Base-by-base conservation (phyloP, 192 early-diverging fungal genomes). In the Lobosporangium transversale region DNA sequence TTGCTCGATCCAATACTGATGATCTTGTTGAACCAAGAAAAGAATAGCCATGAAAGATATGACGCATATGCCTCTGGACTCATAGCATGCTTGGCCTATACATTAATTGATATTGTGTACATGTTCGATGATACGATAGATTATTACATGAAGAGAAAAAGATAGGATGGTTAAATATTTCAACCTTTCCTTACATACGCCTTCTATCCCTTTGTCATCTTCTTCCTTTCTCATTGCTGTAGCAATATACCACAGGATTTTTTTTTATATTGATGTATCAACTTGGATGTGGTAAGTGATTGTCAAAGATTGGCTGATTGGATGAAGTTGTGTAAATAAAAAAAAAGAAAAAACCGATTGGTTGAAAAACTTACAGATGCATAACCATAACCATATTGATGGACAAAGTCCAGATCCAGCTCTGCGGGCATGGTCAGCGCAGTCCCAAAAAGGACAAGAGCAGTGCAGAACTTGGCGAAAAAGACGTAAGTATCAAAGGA, bases 1-100 rank as follows among this genome's bases (percentile, higher is more conserved):
- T 84, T 80, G 10, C 65, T 62, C 6, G 65, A 55, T 21, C 68
- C 80, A 2, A 76, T 24, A 26, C 66, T 35, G 53, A 86, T 69
- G 7, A 84, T 18, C 4, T 53, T 32, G 5, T 79, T 61, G 27
- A 82, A 66, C 80, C 81, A 86, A 0, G 54, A 31, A 36, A 79
- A 86, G 55, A 61, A 79, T 18, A 84, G 47, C 51, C 65, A 74
- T 1, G 67, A 68, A 23, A 67, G 51, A 24, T 83, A 79, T 15
- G 81, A 83, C 3, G 66, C 73, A 53, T 62, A 62, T 4, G 58
- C 52, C 15, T 76, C 73, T n/a, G 73, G 36, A 20, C 73, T 62
- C 44, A 76, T 76, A 8, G 17, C 64, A 32, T 76, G 73, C 21
- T 62, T 62, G 29, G 73, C 59, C 73, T 76, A 52, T 27, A 24